Percentiles rank a stretch among this genome's conserved stretches.
Conservation (phyloP, 768 basidiomycete species). For the Boletus bicolor region DNA sequence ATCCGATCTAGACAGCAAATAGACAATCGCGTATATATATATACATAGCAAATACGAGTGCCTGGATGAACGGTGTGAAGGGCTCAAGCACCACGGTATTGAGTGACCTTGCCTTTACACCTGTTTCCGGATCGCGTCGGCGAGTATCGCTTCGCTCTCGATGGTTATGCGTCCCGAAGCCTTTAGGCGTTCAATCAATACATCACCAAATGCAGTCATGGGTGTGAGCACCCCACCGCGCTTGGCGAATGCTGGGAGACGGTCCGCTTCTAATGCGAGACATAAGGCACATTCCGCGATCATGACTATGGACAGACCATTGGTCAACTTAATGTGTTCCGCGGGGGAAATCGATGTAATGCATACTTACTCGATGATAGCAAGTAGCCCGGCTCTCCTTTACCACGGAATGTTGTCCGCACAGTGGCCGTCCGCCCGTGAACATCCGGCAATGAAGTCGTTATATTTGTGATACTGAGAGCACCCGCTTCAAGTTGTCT, state of each 20-base stretch:
- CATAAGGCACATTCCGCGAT: slow-evolving; percentile 77
- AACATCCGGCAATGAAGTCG: slow-evolving; percentile 51
- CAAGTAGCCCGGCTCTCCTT: slow-evolving; percentile 76
- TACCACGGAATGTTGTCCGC: slow-evolving; percentile 57
- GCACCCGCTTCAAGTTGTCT: slow-evolving; percentile 61
- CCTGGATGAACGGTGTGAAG: background rate
- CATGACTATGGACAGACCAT: slow-evolving; percentile 48
- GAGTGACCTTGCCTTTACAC: slow-evolving; percentile 1
- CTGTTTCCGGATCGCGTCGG: slow-evolving; percentile 9
- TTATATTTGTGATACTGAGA: slow-evolving; percentile 66
- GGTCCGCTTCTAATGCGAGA: slow-evolving; percentile 53
- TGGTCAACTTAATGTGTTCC: background rate
- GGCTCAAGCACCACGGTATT: background rate
- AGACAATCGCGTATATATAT: background rate
- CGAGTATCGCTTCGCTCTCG: slow-evolving; percentile 43
- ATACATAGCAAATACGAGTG: background rate
- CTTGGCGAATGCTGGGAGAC: slow-evolving; percentile 54
- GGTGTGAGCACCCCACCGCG: slow-evolving; percentile 83
- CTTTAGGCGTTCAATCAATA: slow-evolving; percentile 64
- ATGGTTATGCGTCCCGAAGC: slow-evolving; percentile 56
- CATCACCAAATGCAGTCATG: slow-evolving; percentile 76
- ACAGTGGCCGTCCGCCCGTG: slow-evolving; percentile 41
- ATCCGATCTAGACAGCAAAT: background rate
- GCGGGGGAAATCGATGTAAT: background rate
- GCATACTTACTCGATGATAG: slow-evolving; percentile 8